Base-by-base conservation (phyloP, 352 stramenopile species). In the Sclerospora graminicola region DNA sequence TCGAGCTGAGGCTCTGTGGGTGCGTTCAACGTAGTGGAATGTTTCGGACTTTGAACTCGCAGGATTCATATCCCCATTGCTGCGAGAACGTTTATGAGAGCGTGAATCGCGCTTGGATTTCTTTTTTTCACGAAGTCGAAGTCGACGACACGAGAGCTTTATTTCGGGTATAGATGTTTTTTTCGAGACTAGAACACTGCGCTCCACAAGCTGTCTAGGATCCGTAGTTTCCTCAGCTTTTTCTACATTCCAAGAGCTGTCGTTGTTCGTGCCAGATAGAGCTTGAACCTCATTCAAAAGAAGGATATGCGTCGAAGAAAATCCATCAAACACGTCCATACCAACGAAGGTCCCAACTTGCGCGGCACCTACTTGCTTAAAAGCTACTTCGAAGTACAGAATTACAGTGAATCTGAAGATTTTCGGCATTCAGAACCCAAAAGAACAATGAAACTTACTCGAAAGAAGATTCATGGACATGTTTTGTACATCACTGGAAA, bases 1-100 rank as follows among this genome's bases (percentile, higher is more conserved):
- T 18, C 34, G 62, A 6, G 48, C 60, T n/a, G 60, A 65, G 15
- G 47, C 44, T 14, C 56, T 71, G 30, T 68, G 62, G 6, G 75
- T 75, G n/a, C 69, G 75, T 43, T 87, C 69, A 41, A 87, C 84
- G 32, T 62, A 82, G 18, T 51, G 50, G 26, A 77, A 63, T 30
- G 43, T 5, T 0, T 41, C 30, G 26, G 16, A 1, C 6, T 46
- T 51, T 2, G 10, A 21, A 20, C 39, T 28, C 33, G 16, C 11
- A 32, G 8, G 8, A 30, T 35, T 41, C 1, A 16, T 39, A 20
- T 53, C 51, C 20, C 48, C 48, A 27, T 45, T 41, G 15, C 46
- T 44, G 11, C 57, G 55, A 40, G 42, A 45, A n/a, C 68, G 58
- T 48, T 83, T 86, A 8, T 36, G 43, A 6, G 40, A 50, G 7